Evolutionary conservation across 805 yeast species (phyloP).

Genomic region (Blastobotrys parvus): DNA sequence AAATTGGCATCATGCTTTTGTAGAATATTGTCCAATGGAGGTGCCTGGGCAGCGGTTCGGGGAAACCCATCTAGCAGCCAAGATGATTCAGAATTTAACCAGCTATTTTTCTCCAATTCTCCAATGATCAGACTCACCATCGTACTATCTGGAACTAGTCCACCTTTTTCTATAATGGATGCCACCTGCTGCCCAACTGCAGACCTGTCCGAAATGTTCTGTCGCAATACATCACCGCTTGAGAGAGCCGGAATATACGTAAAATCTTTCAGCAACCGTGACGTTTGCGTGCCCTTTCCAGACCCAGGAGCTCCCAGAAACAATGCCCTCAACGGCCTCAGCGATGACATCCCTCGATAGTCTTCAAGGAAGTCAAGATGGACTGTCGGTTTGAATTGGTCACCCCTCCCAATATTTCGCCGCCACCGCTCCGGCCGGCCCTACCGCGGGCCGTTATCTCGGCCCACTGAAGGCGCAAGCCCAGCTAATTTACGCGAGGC

Average conservation of each 20-base stretch:
- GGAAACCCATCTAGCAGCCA: constrained; percentile 95
- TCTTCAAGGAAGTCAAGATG: too few relatives aligned
- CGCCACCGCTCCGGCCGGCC: too few relatives aligned
- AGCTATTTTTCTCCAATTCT: constrained; percentile 37
- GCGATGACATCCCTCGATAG: too few relatives aligned
- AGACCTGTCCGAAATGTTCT: constrained; percentile 49
- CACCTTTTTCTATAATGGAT: constrained; percentile 50
- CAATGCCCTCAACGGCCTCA: constrained; percentile 41
- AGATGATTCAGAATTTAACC: constrained; percentile 38
- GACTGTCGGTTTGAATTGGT: too few relatives aligned
- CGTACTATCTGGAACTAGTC: constrained; percentile 61
- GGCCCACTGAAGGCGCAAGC: too few relatives aligned
- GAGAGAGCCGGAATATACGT: constrained; percentile 54
- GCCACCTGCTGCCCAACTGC: constrained; percentile 47
- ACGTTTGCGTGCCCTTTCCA: constrained; percentile 87
- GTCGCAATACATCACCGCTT: constrained; percentile 77
- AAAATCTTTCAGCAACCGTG: constrained; percentile 48
- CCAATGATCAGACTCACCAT: constrained; percentile 52
- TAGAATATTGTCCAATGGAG: constrained; percentile 40
- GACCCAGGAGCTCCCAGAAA: constrained; percentile 92
- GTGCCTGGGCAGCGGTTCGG: constrained; percentile 68
- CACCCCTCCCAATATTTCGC: too few relatives aligned
- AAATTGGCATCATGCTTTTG: constrained; percentile 34
- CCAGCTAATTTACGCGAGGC: too few relatives aligned
- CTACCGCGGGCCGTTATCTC: too few relatives aligned